phyloP scores from a whole-genome alignment of 495 filamentous ascomycete genomes.

The Penicillium longicatenatum region DNA sequence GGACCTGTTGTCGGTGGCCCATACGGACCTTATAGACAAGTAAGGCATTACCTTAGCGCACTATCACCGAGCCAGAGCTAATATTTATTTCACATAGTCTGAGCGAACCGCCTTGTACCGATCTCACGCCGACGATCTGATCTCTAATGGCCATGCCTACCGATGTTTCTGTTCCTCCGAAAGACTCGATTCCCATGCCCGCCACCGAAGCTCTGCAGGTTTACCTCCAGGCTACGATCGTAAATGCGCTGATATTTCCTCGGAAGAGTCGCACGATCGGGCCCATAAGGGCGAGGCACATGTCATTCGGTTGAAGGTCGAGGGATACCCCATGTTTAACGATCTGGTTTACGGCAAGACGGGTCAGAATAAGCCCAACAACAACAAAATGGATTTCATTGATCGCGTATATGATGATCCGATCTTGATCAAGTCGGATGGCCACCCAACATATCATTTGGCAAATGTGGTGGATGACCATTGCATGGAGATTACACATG shows the following conservation, averaged over 20 bases:
- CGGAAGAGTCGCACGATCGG: slow-evolving; percentile 66
- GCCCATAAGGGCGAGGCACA: slow-evolving; percentile 69
- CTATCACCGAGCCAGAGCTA: slow-evolving; percentile 3
- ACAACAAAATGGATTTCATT: slow-evolving; percentile 42
- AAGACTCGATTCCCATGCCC: slow-evolving; percentile 64
- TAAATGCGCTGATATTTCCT: slow-evolving; percentile 66
- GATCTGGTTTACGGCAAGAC: slow-evolving; percentile 80
- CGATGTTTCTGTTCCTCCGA: slow-evolving; percentile 87
- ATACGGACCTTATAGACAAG: slow-evolving; percentile 85
- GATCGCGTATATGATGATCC: slow-evolving; percentile 68
- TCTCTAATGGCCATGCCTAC: slow-evolving; percentile 75
- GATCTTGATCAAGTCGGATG: slow-evolving; percentile 86
- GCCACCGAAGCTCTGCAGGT: slow-evolving; percentile 58
- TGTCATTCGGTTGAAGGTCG: slow-evolving; percentile 72
- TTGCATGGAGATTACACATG: slow-evolving; percentile 91
- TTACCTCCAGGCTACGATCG: slow-evolving; percentile 74
- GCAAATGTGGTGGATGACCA: slow-evolving; percentile 98
- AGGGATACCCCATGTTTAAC: slow-evolving; percentile 58
- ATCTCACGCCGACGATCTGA: slow-evolving; percentile 67
- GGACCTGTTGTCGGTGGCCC: slow-evolving; percentile 78
- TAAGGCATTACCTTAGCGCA: slow-evolving; percentile 34
- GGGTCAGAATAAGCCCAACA: slow-evolving; percentile 48
- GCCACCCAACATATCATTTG: slow-evolving; percentile 92
- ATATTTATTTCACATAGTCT: slow-evolving; percentile 55
- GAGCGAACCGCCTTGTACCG: slow-evolving; percentile 76